Base-by-base conservation (phyloP, 31 red algal genomes). In the Asparagopsis taxiformis region DNA sequence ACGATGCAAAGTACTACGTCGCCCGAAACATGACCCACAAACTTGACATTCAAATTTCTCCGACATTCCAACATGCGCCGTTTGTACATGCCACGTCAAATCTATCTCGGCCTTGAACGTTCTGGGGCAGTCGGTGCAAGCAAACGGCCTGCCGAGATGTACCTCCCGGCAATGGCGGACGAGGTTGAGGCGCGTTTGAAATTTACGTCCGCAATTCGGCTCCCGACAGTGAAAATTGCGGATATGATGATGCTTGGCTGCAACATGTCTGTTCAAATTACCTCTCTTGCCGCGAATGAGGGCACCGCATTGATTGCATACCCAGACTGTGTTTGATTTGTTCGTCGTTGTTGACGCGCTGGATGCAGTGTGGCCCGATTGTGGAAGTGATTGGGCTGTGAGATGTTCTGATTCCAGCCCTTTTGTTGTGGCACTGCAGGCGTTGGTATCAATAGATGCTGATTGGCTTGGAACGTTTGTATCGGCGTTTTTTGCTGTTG, bases 11-110 rank as follows among this genome's bases (percentile, higher is more conserved):
- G n/a, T n/a, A n/a, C n/a, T n/a, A n/a, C n/a, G n/a, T n/a, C n/a
- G n/a, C n/a, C 79, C 79, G 55, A 84, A 84, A 61, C 79, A 84
- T 72, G 48, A 55, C 79, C 72, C 0, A 68, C 79, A 44, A 84
- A 31, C 24, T 11, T 43, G 4, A 19, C 57, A 43, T 35, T 22
- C 7, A 44, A 22, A 16, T 10, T 34, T 30, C n/a, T n/a, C n/a
- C n/a, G n/a, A n/a, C n/a, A n/a, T n/a, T n/a, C n/a, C n/a, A n/a
- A 56, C 46, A 62, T 84, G 79, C 13, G 79, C 66, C 9, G 66
- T 25, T 3, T 13, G n/a, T 29, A 72, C 30, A 46, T 84, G 79
- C 23, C 59, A 24, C 31, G 21, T 30, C 31, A 71, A 24, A 44
- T 84, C 66, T 10, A 64, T 26, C 34, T 72, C 68, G 2, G 30